Conservation (phyloP, 345 rosid genomes). For the Eucalyptus caleyi region DNA sequence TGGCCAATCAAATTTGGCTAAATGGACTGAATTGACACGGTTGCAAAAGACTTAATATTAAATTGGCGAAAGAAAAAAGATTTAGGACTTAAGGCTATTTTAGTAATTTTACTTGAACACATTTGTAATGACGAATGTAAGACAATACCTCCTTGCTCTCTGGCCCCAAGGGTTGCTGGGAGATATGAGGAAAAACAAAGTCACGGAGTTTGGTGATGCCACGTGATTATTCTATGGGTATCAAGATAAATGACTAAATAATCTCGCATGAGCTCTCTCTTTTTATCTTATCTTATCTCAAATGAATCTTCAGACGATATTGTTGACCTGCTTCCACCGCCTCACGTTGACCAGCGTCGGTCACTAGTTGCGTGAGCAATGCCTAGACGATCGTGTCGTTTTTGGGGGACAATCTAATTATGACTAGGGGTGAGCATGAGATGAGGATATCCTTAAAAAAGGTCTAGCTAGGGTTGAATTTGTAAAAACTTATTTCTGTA, state of each 20-base stretch:
- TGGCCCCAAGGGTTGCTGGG: not conserved
- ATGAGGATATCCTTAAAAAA: not conserved
- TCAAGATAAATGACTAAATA: not conserved
- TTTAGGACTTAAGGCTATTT: no score
- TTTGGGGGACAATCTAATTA: not conserved
- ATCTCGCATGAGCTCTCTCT: not conserved
- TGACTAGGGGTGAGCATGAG: not conserved
- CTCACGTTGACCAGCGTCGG: not conserved
- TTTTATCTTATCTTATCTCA: not conserved
- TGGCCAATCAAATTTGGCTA: no score
- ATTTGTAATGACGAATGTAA: not conserved
- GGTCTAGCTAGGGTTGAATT: not conserved
- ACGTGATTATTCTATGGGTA: not conserved
- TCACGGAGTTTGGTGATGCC: not conserved
- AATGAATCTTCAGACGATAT: not conserved
- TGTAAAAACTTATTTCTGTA: no score
- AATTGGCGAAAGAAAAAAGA: no score
- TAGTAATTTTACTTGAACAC: not conserved
- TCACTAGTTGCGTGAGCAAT: no score
- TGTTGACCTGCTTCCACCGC: not conserved
- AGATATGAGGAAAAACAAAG: not conserved
- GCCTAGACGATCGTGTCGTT: not conserved
- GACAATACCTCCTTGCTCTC: not conserved
- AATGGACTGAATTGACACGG: rapidly evolving
- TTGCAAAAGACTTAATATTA: rapidly evolving